Conservation (phyloP, 2,329 filamentous ascomycete species). For the Fusarium miscanthi region DNA sequence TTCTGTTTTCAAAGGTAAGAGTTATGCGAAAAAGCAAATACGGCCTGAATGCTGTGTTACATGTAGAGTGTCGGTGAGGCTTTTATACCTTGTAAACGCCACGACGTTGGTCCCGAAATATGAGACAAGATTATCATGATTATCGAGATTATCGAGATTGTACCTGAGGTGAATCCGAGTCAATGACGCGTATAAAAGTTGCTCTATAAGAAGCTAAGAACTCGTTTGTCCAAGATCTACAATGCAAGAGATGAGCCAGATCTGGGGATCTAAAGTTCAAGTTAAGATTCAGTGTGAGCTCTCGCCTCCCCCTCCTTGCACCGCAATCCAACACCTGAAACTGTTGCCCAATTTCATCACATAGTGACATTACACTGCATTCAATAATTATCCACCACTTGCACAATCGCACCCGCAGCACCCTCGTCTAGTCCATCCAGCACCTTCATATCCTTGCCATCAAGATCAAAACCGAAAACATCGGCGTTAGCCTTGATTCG, state of each 20-base stretch:
- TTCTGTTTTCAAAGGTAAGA: rapidly evolving
- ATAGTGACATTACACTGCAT: background rate
- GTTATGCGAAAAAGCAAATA: background rate
- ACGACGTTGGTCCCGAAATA: background rate
- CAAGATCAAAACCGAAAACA: constrained; percentile 69
- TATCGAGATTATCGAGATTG: background rate
- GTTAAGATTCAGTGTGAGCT: background rate
- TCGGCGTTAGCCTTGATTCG: constrained; percentile 70
- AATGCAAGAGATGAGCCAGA: background rate
- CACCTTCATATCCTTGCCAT: constrained; percentile 63
- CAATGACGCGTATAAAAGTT: background rate
- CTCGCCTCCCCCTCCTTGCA: background rate
- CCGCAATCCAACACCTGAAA: background rate
- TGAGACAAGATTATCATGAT: background rate
- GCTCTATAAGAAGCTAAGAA: no score
- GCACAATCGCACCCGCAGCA: constrained; percentile 38
- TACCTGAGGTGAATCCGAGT: background rate
- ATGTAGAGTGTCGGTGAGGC: background rate
- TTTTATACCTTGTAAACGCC: background rate
- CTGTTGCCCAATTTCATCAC: background rate
- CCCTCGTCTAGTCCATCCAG: constrained; percentile 44
- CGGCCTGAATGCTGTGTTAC: background rate
- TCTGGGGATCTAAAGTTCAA: constrained; percentile 1
- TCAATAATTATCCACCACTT: constrained; percentile 31
- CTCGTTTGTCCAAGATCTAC: background rate